Conservation (phyloP, 164 flowering plant species). For the Stephania japonica region DNA sequence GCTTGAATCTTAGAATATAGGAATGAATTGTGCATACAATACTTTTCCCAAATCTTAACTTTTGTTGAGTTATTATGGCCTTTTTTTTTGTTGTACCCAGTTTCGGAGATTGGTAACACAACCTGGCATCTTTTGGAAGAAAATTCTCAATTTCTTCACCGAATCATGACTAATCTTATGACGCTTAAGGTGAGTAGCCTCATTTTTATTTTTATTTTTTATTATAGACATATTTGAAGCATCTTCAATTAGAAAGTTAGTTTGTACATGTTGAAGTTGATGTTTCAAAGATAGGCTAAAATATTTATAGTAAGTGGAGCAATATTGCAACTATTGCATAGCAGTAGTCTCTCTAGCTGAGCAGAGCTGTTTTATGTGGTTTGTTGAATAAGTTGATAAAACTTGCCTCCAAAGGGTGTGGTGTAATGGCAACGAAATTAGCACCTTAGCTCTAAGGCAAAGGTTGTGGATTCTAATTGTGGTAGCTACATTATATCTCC, state of each 20-base stretch:
- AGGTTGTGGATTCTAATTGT: too few relatives aligned
- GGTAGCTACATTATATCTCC: too few relatives aligned
- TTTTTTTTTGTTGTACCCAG: constrained; percentile 6
- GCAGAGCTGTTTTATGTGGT: too few relatives aligned
- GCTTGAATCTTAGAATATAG: background rate
- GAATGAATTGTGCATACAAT: background rate
- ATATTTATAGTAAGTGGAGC: too few relatives aligned
- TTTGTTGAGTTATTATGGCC: background rate
- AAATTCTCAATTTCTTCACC: constrained; percentile 56
- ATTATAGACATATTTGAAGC: background rate
- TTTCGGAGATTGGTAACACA: constrained; percentile 42
- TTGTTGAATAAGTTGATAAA: too few relatives aligned
- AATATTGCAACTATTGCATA: too few relatives aligned
- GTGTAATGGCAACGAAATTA: too few relatives aligned
- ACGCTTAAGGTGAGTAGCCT: constrained; percentile 37
- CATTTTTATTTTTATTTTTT: background rate
- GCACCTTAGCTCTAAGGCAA: too few relatives aligned
- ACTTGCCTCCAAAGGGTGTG: too few relatives aligned
- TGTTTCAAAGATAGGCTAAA: background rate
- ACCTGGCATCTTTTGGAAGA: constrained; percentile 66
- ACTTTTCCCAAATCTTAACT: background rate
- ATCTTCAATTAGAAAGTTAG: background rate
- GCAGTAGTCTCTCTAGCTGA: too few relatives aligned
- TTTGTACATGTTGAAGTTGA: background rate
- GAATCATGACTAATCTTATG: constrained; percentile 50